Percentiles rank a stretch among this genome's conserved stretches.
Conservation (phyloP, 345 rosid genomes). For the Eutrema japonicum region DNA sequence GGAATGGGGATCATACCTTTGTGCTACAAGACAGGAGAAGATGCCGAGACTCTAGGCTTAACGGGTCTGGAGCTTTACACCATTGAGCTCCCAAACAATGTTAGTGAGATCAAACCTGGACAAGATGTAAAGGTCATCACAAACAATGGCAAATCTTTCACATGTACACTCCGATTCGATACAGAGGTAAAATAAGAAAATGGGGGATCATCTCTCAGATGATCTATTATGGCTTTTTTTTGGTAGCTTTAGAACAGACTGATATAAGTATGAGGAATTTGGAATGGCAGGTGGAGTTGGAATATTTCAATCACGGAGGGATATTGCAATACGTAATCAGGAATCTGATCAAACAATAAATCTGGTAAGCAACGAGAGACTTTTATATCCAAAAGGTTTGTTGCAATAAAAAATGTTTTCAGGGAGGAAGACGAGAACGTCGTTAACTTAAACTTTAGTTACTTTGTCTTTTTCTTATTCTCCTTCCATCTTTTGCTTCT, state of each 20-base stretch:
- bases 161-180: constrained; percentile 70
- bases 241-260: background rate
- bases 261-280: background rate
- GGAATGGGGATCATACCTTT: constrained; percentile 89
- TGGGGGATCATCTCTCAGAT: background rate
- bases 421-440: background rate
- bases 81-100: constrained; percentile 64
- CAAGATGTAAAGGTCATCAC: constrained; percentile 76
- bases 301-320: constrained; percentile 73
- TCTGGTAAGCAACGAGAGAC: constrained; percentile 1
- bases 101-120: constrained; percentile 77
- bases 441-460: constrained; percentile 9
- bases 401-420: constrained; percentile 26
- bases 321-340: constrained; percentile 66
- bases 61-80: constrained; percentile 81
- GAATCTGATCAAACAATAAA: constrained; percentile 45
- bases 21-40: constrained; percentile 84
- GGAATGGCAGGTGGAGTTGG: constrained; percentile 68
- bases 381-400: constrained; percentile 7
- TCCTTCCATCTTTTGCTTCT: constrained; percentile 8
- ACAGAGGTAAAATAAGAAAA: constrained; percentile 64
- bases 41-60: constrained; percentile 77
- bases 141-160: constrained; percentile 74
- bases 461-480: background rate
- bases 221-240: background rate